These are phyloP conservation scores for Inga laurina DNA, from an alignment of 306 rosid genomes.

Conservation along the genomic window DNA sequence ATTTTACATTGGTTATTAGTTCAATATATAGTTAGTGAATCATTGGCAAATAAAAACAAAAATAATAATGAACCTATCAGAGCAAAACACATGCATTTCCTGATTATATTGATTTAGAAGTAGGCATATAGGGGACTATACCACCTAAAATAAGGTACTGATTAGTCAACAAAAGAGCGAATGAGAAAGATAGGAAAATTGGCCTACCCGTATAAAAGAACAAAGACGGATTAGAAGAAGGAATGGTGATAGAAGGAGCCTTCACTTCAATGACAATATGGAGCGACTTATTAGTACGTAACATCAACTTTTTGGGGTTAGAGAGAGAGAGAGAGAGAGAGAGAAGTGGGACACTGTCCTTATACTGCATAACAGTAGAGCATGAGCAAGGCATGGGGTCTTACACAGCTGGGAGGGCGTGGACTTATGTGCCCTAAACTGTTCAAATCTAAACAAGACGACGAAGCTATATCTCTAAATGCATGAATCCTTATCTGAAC, in stretches of 20 bases:
- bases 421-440: neutral
- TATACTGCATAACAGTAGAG: neutral
- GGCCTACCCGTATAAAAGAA: neutral
- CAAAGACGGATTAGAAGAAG: neutral
- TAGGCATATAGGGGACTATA: neutral
- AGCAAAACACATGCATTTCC: neutral
- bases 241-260: neutral
- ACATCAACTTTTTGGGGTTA: conserved; percentile 4
- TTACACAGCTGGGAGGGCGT: conserved; percentile 9
- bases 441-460: neutral
- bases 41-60: neutral
- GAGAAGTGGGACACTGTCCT: neutral
- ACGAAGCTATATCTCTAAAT: neutral
- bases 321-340: neutral
- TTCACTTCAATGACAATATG: neutral
- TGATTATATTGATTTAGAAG: neutral
- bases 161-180: neutral
- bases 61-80: neutral
- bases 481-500: conserved; percentile 16
- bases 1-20: neutral
- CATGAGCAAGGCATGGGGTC: conserved; percentile 5
- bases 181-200: neutral
- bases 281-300: neutral
- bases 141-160: neutral
- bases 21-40: neutral